phyloP scores from a whole-genome alignment of 306 rosid genomes.

The Chamaecrista fasciculata region DNA sequence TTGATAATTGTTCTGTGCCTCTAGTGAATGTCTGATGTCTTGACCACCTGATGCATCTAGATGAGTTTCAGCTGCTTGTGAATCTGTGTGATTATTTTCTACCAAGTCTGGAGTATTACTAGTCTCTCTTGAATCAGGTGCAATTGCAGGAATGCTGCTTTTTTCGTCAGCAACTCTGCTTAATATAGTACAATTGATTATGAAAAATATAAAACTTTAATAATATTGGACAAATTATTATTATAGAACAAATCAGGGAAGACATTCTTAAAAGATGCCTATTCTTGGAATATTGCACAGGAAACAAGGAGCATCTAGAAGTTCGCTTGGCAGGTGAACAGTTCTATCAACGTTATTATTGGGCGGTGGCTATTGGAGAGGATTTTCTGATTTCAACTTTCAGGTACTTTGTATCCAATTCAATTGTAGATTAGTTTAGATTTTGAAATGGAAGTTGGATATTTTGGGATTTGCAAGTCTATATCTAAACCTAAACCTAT shows the following conservation, averaged over 20 bases:
- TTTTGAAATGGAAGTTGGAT: no score
- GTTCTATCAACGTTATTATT: no score
- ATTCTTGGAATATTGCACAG: not conserved
- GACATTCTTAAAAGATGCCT: not conserved
- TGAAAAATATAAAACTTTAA: not conserved
- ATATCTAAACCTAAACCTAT: no score
- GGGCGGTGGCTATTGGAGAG: no score
- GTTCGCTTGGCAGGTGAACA: not conserved
- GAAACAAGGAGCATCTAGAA: not conserved
- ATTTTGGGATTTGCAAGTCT: no score
- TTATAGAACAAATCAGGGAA: not conserved
- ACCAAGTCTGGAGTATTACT: constrained; percentile 31
- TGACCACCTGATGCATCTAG: constrained; percentile 34
- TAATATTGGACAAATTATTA: not conserved
- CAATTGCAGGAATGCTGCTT: constrained; percentile 28
- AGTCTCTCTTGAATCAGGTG: constrained; percentile 36
- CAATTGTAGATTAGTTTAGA: no score
- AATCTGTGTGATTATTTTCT: constrained; percentile 37
- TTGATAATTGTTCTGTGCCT: constrained; percentile 33
- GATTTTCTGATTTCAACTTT: no score
- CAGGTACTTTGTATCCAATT: no score
- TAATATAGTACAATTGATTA: constrained; percentile 18
- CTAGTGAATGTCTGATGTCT: constrained; percentile 25
- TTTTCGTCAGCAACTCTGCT: constrained; percentile 45
- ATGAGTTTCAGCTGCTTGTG: constrained; percentile 31